These are phyloP conservation scores for Endogone sp. DNA, from an alignment of 192 early-diverging fungal species.

Conservation along the genomic window DNA sequence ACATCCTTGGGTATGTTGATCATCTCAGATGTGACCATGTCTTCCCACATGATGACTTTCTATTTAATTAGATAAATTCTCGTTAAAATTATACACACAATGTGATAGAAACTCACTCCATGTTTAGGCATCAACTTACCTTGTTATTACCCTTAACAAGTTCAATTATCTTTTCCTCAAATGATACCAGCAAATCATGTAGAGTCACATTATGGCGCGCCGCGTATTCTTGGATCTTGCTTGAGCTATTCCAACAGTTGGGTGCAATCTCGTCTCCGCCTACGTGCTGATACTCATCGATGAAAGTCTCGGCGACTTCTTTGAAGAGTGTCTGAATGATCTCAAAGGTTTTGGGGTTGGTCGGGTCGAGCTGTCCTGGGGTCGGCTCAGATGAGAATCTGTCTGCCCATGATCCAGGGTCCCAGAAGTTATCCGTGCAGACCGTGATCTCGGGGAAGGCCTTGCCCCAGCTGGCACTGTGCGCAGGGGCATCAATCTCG, in stretches of 20 bases:
- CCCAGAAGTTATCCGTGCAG: conserved; percentile 23
- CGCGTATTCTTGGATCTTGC: conserved; percentile 28
- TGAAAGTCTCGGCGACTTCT: conserved; percentile 63
- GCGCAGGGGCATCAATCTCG: conserved; percentile 90
- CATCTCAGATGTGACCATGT: conserved; percentile 43
- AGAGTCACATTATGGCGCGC: conserved; percentile 19
- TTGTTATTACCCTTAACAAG: conserved; percentile 34
- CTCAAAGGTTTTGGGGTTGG: conserved; percentile 54
- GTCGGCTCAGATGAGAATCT: conserved; percentile 65
- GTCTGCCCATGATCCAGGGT: conserved; percentile 45
- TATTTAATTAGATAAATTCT: conserved; percentile 4
- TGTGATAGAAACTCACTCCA: too few species aligned
- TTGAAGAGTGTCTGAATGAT: conserved; percentile 60
- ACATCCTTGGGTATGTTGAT: conserved; percentile 51
- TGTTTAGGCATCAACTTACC: too few species aligned
- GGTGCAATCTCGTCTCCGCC: conserved; percentile 76
- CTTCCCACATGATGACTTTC: conserved; percentile 72
- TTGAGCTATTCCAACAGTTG: conserved; percentile 60
- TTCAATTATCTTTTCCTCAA: conserved; percentile 42
- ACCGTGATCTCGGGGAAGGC: conserved; percentile 21
- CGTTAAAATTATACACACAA: too few species aligned
- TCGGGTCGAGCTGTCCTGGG: conserved; percentile 78
- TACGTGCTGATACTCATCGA: conserved; percentile 68
- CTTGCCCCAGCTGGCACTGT: conserved; percentile 49
- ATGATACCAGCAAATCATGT: conserved; percentile 26